A percentile compares a stretch with the other conserved stretches of the same genome.
Evolutionary conservation across 208 protist genomes (phyloP).

Genomic region (Phytomonas francai): DNA sequence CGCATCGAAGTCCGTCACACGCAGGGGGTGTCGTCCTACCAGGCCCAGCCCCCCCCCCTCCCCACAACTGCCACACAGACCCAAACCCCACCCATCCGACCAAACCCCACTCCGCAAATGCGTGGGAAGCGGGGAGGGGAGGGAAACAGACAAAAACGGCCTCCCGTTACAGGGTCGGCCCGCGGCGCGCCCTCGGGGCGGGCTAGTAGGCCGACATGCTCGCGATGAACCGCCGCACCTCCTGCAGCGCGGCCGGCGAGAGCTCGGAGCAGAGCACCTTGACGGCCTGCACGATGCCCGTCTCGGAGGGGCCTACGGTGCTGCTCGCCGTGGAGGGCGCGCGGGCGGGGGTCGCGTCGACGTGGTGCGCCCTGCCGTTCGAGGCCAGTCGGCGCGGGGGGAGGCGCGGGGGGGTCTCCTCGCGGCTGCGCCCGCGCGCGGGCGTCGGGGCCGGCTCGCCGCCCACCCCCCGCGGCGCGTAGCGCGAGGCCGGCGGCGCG

Average conservation of each 20-base stretch:
- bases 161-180: too few relatives aligned
- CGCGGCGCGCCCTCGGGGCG: too few relatives aligned
- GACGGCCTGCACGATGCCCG: conserved; percentile 71
- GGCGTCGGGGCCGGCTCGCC: conserved; percentile 17
- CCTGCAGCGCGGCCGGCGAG: conserved; percentile 32
- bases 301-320: conserved; percentile 44
- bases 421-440: background rate
- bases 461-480: conserved; percentile 25
- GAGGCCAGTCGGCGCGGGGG: too few relatives aligned
- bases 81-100: too few relatives aligned
- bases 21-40: too few relatives aligned
- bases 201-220: conserved; percentile 28
- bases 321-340: background rate
- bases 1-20: too few relatives aligned
- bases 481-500: conserved; percentile 64
- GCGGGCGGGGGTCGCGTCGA: background rate
- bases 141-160: too few relatives aligned
- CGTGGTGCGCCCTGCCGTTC: background rate
- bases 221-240: conserved; percentile 74
- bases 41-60: too few relatives aligned
- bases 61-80: too few relatives aligned
- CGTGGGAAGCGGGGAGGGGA: too few relatives aligned
- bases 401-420: background rate
- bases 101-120: too few relatives aligned
- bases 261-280: conserved; percentile 76